Percentiles rank a stretch among this genome's conserved stretches.
Evolutionary conservation across 2,329 filamentous ascomycete species (phyloP).

Genomic region (Fusarium sp.): DNA sequence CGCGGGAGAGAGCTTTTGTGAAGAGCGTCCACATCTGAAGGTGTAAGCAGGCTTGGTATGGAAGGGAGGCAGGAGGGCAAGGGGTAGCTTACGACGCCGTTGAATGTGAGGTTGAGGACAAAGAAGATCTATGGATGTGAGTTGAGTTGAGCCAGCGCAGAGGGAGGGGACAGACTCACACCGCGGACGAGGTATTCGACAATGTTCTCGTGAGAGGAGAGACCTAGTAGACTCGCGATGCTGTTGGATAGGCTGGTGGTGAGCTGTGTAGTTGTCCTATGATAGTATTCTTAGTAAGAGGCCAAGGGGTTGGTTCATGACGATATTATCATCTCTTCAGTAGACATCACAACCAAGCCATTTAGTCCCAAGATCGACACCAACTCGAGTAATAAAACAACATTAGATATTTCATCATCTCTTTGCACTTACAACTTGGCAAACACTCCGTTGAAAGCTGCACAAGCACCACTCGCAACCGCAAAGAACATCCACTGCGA

Average conservation of each 20-base stretch:
- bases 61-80: neutral
- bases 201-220: constrained; percentile 52
- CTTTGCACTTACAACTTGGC: constrained; percentile 74
- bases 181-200: constrained; percentile 61
- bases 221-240: constrained; percentile 56
- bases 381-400: no score
- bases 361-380: no score
- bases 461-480: constrained; percentile 77
- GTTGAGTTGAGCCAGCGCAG: constrained; percentile 2
- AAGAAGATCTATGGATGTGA: constrained; percentile 70
- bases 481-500: constrained; percentile 73
- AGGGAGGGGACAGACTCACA: constrained; percentile 50
- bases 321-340: neutral
- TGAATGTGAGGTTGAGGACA: constrained; percentile 76
- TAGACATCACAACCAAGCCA: no score
- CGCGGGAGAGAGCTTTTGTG: constrained; percentile 77
- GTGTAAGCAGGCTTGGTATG: constrained; percentile 2
- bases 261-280: constrained; percentile 65
- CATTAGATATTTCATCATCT: no score
- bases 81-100: constrained; percentile 66
- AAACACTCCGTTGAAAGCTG: constrained; percentile 83
- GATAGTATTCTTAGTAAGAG: neutral
- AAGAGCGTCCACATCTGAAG: constrained; percentile 80
- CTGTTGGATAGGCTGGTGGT: constrained; percentile 58
- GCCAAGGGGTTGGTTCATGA: neutral